Base-by-base conservation (phyloP, 768 basidiomycete species). In the Trametes cinnabarina region DNA sequence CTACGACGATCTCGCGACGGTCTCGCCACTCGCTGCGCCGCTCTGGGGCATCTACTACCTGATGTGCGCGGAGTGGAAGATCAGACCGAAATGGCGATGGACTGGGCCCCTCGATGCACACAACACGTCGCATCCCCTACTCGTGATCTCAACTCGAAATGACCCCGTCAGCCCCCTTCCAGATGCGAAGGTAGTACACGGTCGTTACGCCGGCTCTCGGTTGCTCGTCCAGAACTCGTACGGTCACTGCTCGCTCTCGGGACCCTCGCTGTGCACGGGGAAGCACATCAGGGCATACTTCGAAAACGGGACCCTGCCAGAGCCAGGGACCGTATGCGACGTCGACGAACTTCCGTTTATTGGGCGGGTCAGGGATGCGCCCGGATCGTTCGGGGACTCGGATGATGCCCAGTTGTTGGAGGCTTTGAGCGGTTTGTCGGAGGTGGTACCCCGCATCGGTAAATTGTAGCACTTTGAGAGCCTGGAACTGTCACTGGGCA, bases 231-330 rank as follows among this genome's bases (percentile, higher is more conserved):
- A 64, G 50, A 59, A 61, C 57, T 64, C 63, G 23, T 55, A 58
- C 37, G 63, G 63, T 17, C 64, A 65, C 35, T 65, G 64, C 46
- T 65, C 64, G 37, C n/a, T 56, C 9, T 32, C 55, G 4, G 55
- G 58, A 42, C 64, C 64, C 17, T 62, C 61, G 32, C 30, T 65
- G 19, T 65, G 64, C 60, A 65, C 64, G 3, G 64, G 61, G 28
- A 62, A 60, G 61, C 49, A 65, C 34, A 26, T 65, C 2, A 41
- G 58, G 39, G 58, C 58, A 37, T 65, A 65, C 49, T 54, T 60
- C 39, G 58, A 51, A 32, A 30, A 62, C 26, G 64, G 64, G 47
- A 57, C 50, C 47, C 42, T 65, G 22, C 64, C 64, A 11, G 39
- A 49, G 50, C 51, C 60, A 15, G 64, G 64, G 11, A 58, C 64